Conservation (phyloP, 2,329 filamentous ascomycete genomes). For the Kalmusia sp. region DNA sequence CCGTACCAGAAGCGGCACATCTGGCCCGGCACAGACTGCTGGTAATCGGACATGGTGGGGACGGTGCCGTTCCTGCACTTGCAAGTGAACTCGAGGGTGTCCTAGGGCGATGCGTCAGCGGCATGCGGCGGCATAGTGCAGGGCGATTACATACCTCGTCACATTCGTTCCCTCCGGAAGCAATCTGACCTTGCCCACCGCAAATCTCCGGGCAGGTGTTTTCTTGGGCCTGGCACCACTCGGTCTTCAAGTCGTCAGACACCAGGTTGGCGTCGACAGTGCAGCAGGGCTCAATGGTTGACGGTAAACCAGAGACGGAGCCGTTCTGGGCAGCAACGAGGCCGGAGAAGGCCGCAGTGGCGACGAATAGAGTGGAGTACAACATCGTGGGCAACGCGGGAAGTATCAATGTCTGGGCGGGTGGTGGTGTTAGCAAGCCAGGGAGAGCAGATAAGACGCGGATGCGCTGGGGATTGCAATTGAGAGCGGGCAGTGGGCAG, state of each 20-base stretch:
- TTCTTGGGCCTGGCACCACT: slow-evolving; percentile 66
- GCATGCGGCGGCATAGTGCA: no score
- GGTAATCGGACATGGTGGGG: slow-evolving; percentile 64
- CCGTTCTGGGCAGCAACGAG: slow-evolving; percentile 54
- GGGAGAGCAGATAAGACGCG: not conserved
- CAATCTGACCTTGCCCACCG: slow-evolving; percentile 51
- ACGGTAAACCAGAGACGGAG: slow-evolving; percentile 29
- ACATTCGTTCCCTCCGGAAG: slow-evolving; percentile 60
- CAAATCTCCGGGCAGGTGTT: slow-evolving; percentile 69
- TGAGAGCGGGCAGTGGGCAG: slow-evolving; percentile 13
- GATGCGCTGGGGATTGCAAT: slow-evolving; percentile 6
- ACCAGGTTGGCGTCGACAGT: slow-evolving; percentile 54
- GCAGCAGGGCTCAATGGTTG: slow-evolving; percentile 43
- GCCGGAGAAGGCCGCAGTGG: slow-evolving; percentile 55
- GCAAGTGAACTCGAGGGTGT: slow-evolving; percentile 62
- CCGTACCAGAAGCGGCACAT: slow-evolving; percentile 62
- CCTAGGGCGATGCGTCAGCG: slow-evolving; percentile 46
- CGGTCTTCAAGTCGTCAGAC: slow-evolving; percentile 40
- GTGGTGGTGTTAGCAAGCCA: slow-evolving; percentile 28
- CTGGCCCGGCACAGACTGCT: slow-evolving; percentile 65
- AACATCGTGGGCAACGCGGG: slow-evolving; percentile 50
- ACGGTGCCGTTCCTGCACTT: slow-evolving; percentile 62
- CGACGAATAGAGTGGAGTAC: slow-evolving; percentile 55
- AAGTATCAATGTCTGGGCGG: slow-evolving; percentile 47
- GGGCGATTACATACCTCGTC: slow-evolving; percentile 57